A percentile compares a stretch with the other conserved stretches of the same genome.
phyloP scores from a whole-genome alignment of 768 basidiomycete species.

The Lactarius vividus region DNA sequence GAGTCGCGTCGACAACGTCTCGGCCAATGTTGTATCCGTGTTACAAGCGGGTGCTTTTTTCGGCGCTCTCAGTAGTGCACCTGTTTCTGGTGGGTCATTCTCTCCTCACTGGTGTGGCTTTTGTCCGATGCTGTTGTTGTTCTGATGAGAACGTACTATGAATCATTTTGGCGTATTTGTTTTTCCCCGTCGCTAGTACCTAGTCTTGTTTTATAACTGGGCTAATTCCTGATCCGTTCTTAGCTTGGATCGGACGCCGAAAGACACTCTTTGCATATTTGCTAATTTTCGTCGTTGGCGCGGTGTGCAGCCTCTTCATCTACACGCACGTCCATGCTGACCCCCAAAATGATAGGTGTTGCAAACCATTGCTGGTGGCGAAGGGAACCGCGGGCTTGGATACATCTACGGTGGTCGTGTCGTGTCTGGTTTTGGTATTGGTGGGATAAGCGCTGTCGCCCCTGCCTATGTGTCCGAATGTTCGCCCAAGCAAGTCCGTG shows the following conservation, averaged over 20 bases:
- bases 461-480: conserved; percentile 88
- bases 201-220: background rate
- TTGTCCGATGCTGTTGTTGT: background rate
- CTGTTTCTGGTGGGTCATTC: conserved; percentile 54
- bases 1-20: conserved; percentile 49
- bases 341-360: conserved; percentile 47
- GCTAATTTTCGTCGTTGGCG: conserved; percentile 66
- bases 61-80: conserved; percentile 73
- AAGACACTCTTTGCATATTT: conserved; percentile 61
- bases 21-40: conserved; percentile 83
- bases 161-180: background rate
- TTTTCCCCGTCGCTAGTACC: background rate
- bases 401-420: conserved; percentile 83
- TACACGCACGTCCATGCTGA: background rate
- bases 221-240: conserved; percentile 1
- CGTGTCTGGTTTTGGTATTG: conserved; percentile 76
- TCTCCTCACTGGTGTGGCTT: background rate
- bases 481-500: conserved; percentile 81
- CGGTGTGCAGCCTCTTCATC: conserved; percentile 44
- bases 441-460: conserved; percentile 78
- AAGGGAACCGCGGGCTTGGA: conserved; percentile 51
- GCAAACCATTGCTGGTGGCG: conserved; percentile 61
- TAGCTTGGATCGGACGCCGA: conserved; percentile 65
- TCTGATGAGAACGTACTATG: background rate
- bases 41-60: conserved; percentile 89